Evolutionary conservation across 768 basidiomycete species (phyloP), one percentile per base, ranked within the genome.

Genomic region (Psilocybe azurescens): DNA sequence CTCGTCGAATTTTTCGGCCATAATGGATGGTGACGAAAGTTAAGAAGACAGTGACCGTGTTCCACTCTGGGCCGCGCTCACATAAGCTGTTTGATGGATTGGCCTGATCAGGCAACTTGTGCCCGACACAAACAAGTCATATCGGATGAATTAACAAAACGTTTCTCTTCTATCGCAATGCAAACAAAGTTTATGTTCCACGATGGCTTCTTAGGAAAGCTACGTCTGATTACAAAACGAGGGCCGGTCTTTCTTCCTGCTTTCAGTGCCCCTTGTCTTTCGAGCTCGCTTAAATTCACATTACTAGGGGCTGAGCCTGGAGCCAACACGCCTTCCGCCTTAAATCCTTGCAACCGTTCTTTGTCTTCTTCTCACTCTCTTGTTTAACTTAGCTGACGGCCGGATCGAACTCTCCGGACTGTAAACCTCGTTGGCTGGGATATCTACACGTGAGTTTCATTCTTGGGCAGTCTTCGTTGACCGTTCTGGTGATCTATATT

Each of bases 1-100:
- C 59, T 91, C 88, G 78, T 94, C 91, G 62, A 94, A 89, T 72
- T 88, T 83, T 59, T 79, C 86, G 56, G 81, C 74, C 82, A 85
- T 85, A 70, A 66, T 62, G 24, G 66, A 50, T 58, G 39, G 61
- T 59, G 57, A 36, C 58, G 28, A 47, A 49, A 62, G 56, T 41
- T 59, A 53, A 20, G 53, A 61, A 63, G 63, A 56, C 47, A 20
- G 36, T 52, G 53, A 44, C 47, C n/a, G 13, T 48, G 47, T 20
- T 8, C 18, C 47, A 36, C 41, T 14, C n/a, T 56, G 48, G 49
- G 16, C 41, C 62, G 53, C 63, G 65, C 70, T 71, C 69, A 70
- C 72, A 60, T 72, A 70, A 70, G 44, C 10, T 36, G 44, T 44
- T 33, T 52, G 63, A 62, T 58, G 52, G 32, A 30, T 58, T 16